Evolutionary conservation across 768 basidiomycete genomes (phyloP).

Genomic region (Calocybe indica): DNA sequence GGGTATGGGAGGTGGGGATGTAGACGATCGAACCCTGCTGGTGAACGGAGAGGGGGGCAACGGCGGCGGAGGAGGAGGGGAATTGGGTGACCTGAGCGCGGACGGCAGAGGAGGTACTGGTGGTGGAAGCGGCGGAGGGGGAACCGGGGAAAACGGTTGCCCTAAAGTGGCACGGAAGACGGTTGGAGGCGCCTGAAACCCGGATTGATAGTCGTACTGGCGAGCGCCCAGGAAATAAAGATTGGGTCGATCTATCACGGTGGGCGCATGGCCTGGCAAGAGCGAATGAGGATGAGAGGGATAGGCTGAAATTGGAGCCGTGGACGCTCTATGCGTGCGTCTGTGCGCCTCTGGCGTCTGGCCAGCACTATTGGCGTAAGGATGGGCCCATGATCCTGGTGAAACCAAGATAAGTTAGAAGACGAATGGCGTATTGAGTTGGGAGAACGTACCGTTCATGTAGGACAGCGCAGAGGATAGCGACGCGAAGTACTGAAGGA

Average conservation of each 20-base stretch:
- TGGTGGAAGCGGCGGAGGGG: constrained; percentile 13
- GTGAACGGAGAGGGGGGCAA: constrained; percentile 21
- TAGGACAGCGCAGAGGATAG: too few species aligned
- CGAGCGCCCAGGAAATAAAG: constrained; percentile 14
- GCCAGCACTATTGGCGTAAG: constrained; percentile 1
- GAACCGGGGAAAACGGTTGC: too few species aligned
- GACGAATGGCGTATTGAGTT: too few species aligned
- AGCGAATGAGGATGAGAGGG: constrained; percentile 14
- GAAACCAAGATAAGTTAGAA: neutral
- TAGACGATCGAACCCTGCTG: constrained; percentile 8
- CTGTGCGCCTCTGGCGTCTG: constrained; percentile 3
- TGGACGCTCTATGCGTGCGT: constrained; percentile 12
- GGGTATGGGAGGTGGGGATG: constrained; percentile 13
- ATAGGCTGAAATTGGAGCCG: constrained; percentile 13
- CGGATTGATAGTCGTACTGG: too few species aligned
- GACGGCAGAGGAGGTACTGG: constrained; percentile 22
- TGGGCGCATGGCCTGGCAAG: constrained; percentile 14
- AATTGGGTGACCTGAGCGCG: constrained; percentile 8
- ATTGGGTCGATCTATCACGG: constrained; percentile 15
- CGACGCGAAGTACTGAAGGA: too few species aligned
- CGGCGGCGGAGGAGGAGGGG: constrained; percentile 33
- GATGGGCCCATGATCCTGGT: constrained; percentile 12
- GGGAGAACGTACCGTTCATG: too few species aligned
- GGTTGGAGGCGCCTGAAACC: too few species aligned
- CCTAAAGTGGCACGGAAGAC: too few species aligned